Evolutionary conservation across 139 green algal species (phyloP).

Genomic region (Tetradesmus obliquus): DNA sequence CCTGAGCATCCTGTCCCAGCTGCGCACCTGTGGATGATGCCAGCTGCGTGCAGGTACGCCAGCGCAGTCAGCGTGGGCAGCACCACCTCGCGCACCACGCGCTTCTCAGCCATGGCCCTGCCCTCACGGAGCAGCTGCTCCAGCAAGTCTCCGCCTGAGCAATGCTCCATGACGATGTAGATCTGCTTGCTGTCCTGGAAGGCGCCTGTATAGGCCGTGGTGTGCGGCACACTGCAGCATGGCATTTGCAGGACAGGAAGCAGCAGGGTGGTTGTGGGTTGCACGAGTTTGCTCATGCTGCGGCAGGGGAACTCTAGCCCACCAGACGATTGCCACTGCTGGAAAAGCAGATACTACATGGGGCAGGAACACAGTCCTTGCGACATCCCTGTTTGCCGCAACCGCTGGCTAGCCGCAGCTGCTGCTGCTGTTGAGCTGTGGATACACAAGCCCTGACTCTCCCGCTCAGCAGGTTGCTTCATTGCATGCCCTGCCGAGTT

Average conservation of each 20-base stretch:
- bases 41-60: constrained; percentile 62
- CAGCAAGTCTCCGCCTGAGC: constrained; percentile 74
- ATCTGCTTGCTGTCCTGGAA: constrained; percentile 74
- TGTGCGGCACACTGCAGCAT: constrained; percentile 64
- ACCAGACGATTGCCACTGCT: not conserved
- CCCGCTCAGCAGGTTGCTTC: not conserved
- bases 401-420: not conserved
- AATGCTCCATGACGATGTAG: constrained; percentile 86
- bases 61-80: constrained; percentile 68
- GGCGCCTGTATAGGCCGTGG: constrained; percentile 63
- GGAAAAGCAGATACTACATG: too few species aligned
- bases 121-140: constrained; percentile 73
- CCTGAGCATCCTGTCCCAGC: not conserved
- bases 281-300: not conserved
- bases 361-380: too few species aligned
- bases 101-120: constrained; percentile 68
- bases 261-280: not conserved
- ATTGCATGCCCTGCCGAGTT: not conserved
- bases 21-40: constrained; percentile 71
- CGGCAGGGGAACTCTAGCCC: not conserved
- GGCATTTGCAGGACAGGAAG: not conserved
- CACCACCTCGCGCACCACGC: constrained; percentile 58
- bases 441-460: not conserved
- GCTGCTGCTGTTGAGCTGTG: not conserved
- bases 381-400: not conserved